Conservation (phyloP, 805 yeast genomes). For the Cyberlindnera galapagoensis region DNA sequence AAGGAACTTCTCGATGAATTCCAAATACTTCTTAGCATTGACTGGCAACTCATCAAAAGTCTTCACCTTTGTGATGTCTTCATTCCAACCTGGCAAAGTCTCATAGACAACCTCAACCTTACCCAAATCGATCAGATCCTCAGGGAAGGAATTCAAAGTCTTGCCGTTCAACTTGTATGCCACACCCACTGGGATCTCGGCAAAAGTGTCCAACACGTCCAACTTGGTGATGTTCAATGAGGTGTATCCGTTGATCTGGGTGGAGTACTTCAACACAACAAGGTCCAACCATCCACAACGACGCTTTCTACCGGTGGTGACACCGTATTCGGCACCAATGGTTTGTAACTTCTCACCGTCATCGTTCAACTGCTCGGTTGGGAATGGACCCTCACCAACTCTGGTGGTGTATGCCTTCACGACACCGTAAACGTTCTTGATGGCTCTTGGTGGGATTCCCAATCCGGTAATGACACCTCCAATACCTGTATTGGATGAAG, state of each 20-base stretch:
- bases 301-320: slow-evolving; percentile 97
- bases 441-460: slow-evolving; percentile 87
- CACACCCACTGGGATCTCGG: slow-evolving; percentile 83
- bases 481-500: slow-evolving; percentile 91
- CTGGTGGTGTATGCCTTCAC: slow-evolving; percentile 98
- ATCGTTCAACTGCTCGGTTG: slow-evolving; percentile 89
- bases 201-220: slow-evolving; percentile 87
- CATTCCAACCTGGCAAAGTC: slow-evolving; percentile 92
- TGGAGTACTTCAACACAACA: slow-evolving; percentile 88
- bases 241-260: slow-evolving; percentile 92
- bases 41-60: slow-evolving; percentile 76
- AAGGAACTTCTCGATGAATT: slow-evolving; percentile 78
- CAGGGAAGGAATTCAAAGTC: slow-evolving; percentile 78
- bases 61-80: slow-evolving; percentile 68
- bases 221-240: slow-evolving; percentile 89
- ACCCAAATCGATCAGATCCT: slow-evolving; percentile 74
- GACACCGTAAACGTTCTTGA: slow-evolving; percentile 84
- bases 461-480: slow-evolving; percentile 98
- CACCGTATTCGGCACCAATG: slow-evolving; percentile 95
- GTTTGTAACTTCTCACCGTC: slow-evolving; percentile 82
- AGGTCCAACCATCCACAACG: slow-evolving; percentile 99
- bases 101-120: slow-evolving; percentile 89
- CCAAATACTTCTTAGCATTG: slow-evolving; percentile 79
- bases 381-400: slow-evolving; percentile 99
- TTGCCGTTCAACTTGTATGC: slow-evolving; percentile 78